Base-by-base conservation (phyloP, 179 eudicot species). In the Drosera spatulata region DNA sequence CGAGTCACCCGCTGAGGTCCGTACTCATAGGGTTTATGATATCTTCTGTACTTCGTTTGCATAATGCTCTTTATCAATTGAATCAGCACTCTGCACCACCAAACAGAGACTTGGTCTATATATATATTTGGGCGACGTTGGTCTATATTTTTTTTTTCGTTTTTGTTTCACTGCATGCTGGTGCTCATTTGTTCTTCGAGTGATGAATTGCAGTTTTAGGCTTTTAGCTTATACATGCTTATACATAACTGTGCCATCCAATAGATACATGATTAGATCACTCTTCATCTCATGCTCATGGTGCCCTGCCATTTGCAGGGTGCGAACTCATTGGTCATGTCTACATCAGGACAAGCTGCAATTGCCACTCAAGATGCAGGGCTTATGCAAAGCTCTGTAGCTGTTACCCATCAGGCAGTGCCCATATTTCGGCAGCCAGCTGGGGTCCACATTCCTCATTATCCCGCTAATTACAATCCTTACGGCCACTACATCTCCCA, bases 371-470 rank as follows among this genome's bases (percentile, higher is more conserved):
- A 82, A 69, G 70, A 87, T 61, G 71, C 83, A 46, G 93, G 88
- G 42, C 65, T 85, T 43, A 79, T 85, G 81, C 89, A 79, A 59
- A 81, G 64, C 75, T 75, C 88, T 33, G 66, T 82, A 55, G 65
- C 79, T 42, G 65, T 73, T 42, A 67, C 79, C 33, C 96, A 87
- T 61, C 91, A 82, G 64, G 79, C 85, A 51, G 63, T 80, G 61
- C 81, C 93, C 39, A 67, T 80, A 49, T 81, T 82, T 58, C 79
- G 93, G 41, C 96, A 80, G 64, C 93, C 88, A 55, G 49, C 88
- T 59, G 95, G 87, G 70, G 61, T 87, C 63, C 87, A 80, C 55
- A 56, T 87, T 41, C 79, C 93, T 46, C 96, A 82, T 62, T 87
- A 82, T 51, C 84, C 91, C 46, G 78, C 91, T 54, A 85, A 79